These are phyloP conservation scores for Withania somnifera DNA, from an alignment of 305 asterid genomes.

Conservation along the genomic window DNA sequence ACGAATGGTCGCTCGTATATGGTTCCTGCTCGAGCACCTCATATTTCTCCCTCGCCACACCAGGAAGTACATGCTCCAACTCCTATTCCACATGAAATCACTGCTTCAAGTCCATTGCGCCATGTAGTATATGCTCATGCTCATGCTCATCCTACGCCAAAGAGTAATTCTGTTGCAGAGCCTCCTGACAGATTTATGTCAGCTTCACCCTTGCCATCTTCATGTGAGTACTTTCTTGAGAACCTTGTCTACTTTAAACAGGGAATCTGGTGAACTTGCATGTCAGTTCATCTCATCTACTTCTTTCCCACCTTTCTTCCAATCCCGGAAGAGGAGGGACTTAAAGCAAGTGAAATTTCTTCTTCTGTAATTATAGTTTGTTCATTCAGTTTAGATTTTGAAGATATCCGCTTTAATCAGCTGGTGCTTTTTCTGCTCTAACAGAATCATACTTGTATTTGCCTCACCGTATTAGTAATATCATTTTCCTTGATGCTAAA, in stretches of 20 bases:
- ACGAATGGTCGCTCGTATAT: slow-evolving; percentile 17
- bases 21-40: slow-evolving; percentile 39
- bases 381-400: neutral
- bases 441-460: neutral
- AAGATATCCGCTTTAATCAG: neutral
- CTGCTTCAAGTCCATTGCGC: slow-evolving; percentile 46
- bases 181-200: slow-evolving; percentile 40
- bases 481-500: neutral
- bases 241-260: no score
- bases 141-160: slow-evolving; percentile 45
- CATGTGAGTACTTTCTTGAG: slow-evolving; percentile 58
- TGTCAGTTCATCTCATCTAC: neutral
- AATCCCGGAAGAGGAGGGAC: neutral
- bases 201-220: slow-evolving; percentile 36
- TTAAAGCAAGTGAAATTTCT: neutral
- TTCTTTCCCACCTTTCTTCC: neutral
- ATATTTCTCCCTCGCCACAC: slow-evolving; percentile 36
- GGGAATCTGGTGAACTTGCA: neutral
- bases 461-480: neutral
- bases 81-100: slow-evolving; percentile 22
- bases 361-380: neutral
- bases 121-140: slow-evolving; percentile 34
- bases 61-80: slow-evolving; percentile 13
- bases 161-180: slow-evolving; percentile 26
- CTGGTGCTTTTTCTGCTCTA: neutral